These are phyloP conservation scores for Candida saitoana DNA, from an alignment of 805 yeast genomes.

Conservation along the genomic window DNA sequence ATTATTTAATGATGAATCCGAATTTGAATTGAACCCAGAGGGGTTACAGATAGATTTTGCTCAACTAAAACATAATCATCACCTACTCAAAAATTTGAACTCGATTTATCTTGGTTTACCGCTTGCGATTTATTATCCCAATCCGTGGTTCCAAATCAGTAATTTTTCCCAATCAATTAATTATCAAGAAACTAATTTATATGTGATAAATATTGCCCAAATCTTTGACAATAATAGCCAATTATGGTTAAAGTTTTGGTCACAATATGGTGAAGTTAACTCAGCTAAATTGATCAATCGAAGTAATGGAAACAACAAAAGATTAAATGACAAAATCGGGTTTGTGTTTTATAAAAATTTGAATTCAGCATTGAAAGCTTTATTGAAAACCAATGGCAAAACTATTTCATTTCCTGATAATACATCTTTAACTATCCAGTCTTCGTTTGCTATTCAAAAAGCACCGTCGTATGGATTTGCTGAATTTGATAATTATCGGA, in stretches of 20 bases:
- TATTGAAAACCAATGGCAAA: slow-evolving; percentile 48
- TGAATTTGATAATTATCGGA: not conserved
- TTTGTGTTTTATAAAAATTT: slow-evolving; percentile 60
- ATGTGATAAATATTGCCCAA: slow-evolving; percentile 60
- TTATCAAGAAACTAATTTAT: slow-evolving; percentile 67
- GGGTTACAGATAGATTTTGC: slow-evolving; percentile 25
- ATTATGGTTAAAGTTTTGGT: slow-evolving; percentile 37
- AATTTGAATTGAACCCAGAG: slow-evolving; percentile 5
- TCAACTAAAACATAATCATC: slow-evolving; percentile 35
- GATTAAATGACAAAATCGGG: slow-evolving; percentile 35
- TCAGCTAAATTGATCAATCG: slow-evolving; percentile 38
- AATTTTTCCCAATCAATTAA: slow-evolving; percentile 22
- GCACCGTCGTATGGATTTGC: slow-evolving; percentile 4
- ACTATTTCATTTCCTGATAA: slow-evolving; percentile 15
- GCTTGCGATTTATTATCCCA: slow-evolving; percentile 8
- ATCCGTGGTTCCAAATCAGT: slow-evolving; percentile 11
- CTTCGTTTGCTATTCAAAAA: slow-evolving; percentile 41
- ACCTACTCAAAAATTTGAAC: slow-evolving; percentile 14
- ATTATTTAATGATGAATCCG: slow-evolving; percentile 3
- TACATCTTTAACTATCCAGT: slow-evolving; percentile 23
- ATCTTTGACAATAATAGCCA: slow-evolving; percentile 51
- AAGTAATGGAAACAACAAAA: not conserved
- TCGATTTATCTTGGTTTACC: slow-evolving; percentile 7
- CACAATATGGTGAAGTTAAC: slow-evolving; percentile 35
- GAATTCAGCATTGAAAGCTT: slow-evolving; percentile 60